phyloP scores from a whole-genome alignment of 1,139 yeast genomes.

The Hansenula sp. region DNA sequence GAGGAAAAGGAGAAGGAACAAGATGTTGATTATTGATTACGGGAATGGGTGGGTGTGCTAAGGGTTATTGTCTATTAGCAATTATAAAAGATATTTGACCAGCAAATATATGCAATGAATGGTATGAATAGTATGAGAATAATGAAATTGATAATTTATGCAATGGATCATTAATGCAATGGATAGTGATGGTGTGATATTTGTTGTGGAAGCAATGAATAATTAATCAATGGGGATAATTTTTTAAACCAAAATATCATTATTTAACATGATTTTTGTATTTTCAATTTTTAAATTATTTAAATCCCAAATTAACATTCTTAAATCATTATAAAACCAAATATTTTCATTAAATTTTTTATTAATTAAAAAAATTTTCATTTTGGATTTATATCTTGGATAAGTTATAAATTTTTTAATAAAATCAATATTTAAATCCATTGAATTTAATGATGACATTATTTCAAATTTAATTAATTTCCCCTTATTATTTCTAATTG shows the following conservation, averaged over 20 bases:
- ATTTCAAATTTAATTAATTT: constrained; percentile 34
- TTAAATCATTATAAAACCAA: constrained; percentile 25
- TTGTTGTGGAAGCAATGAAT: background rate
- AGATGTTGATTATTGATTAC: background rate
- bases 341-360: constrained; percentile 18
- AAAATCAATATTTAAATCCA: constrained; percentile 14
- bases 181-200: too few species aligned
- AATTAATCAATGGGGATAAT: background rate
- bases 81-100: background rate
- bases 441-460: constrained; percentile 14
- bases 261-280: constrained; percentile 19
- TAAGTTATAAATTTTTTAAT: constrained; percentile 36
- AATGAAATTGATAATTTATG: background rate
- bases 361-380: constrained; percentile 35
- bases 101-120: background rate
- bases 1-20: constrained; percentile 1
- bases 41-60: too few species aligned
- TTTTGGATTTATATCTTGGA: constrained; percentile 41
- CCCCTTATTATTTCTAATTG: constrained; percentile 34
- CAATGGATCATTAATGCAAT: too few species aligned
- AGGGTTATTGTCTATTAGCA: constrained; percentile 4
- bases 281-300: constrained; percentile 14
- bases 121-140: background rate
- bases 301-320: constrained; percentile 27
- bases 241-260: constrained; percentile 11